Conservation (phyloP, 495 filamentous ascomycete species). For the Umbilicaria muhlenbergii region DNA sequence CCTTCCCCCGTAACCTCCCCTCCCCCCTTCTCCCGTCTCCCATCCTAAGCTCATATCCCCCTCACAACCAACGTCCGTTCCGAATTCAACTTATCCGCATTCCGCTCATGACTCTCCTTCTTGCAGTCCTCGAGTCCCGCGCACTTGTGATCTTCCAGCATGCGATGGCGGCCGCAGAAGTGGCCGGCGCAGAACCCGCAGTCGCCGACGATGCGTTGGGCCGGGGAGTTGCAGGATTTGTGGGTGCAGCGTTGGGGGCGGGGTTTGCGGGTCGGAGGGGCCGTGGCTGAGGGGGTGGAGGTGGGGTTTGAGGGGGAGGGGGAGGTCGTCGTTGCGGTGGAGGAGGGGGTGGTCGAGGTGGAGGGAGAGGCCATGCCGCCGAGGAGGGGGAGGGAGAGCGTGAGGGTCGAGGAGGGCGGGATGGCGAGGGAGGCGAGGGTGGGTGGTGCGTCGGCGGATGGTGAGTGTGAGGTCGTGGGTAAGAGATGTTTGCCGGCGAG, state of each 20-base stretch:
- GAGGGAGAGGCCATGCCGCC: conserved; percentile 13
- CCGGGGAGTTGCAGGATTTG: conserved; percentile 72
- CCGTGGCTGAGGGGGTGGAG: conserved; percentile 8
- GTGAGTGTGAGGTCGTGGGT: conserved; percentile 12
- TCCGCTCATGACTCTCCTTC: conserved; percentile 83
- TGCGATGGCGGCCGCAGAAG: conserved; percentile 85
- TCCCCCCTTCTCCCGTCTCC: neutral
- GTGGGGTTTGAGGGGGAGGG: conserved; percentile 6
- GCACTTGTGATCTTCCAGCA: conserved; percentile 89
- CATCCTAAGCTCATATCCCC: conserved; percentile 28
- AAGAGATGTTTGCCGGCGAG: conserved; percentile 21
- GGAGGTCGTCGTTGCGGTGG: conserved; percentile 3
- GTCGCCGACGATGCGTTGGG: conserved; percentile 87
- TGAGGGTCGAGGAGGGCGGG: conserved; percentile 21
- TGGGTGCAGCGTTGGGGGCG: conserved; percentile 65
- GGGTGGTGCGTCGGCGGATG: conserved; percentile 13
- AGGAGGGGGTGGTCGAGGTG: conserved; percentile 4
- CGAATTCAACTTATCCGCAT: conserved; percentile 76
- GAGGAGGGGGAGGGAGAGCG: conserved; percentile 21
- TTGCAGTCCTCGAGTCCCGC: conserved; percentile 93
- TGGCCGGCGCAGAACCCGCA: conserved; percentile 88
- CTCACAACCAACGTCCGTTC: conserved; percentile 66
- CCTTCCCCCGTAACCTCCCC: too few relatives aligned
- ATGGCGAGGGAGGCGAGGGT: conserved; percentile 12
- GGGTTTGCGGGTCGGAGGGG: conserved; percentile 15